Evolutionary conservation across 371 early-diverging fungal genomes (phyloP), one percentile per base, ranked within the genome.

Genomic region (Lichtheimia hyalospora): DNA sequence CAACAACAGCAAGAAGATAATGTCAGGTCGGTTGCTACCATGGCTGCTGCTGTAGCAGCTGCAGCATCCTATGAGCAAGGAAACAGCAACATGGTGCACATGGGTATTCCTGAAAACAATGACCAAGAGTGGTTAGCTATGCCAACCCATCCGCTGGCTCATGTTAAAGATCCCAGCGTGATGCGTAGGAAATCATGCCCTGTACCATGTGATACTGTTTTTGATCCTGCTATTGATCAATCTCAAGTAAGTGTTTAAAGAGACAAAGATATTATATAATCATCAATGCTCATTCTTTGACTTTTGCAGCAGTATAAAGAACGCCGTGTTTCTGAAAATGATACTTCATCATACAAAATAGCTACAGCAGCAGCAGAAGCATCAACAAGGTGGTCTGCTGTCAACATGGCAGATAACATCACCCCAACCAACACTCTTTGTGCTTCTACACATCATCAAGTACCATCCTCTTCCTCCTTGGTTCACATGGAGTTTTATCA

Each of bases 1-100:
- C 43, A 58, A 21, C 46, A 57, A 16, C 62, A 28, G 5, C 50
- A 58, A 20, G 27, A 57, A 52, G 49, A 57, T 49, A 52, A 66
- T 46, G 66, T 68, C n/a, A 68, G 74, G 28, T 63, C 66, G 6
- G 70, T 70, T 7, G 74, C 70, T 8, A 57, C 68, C 21, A 63
- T 61, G 7, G 74, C 70, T n/a, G 64, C 64, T 25, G 60, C 54
- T 12, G 60, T 34, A 5, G 58, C 65, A 23, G 72, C 72, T 23
- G 72, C 66, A 34, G 63, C 57, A 34, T 68, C 61, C 5, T 42
- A 16, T 27, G 52, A 52, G 10, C 52, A 23, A 25, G 16, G 23
- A 20, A 52, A 20, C 25, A 51, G 20, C 52, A 51, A 18, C 16
- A 7, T 15, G 52, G 18, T 25, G n/a, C 25, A 52, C 18, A 14